Base-by-base conservation (phyloP, 345 rosid genomes). In the Hevea brasiliensis region DNA sequence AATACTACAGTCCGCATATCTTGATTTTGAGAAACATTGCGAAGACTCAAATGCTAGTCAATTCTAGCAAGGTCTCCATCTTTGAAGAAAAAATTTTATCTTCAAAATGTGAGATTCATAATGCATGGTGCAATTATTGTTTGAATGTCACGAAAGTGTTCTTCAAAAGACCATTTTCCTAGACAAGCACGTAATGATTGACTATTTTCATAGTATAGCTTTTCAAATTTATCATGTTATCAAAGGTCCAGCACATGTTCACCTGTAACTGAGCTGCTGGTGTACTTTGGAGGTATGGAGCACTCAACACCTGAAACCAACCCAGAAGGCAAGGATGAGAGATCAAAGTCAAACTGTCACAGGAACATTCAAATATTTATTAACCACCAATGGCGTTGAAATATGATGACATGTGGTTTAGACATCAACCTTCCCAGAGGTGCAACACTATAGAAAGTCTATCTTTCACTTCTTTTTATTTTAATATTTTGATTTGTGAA, bases 281-380 rank as follows among this genome's bases (percentile, higher is more conserved):
- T 27, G 77, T 60, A 13, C 82, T 79, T 84, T 92, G 94, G 73
- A 95, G 94, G 81, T 95, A 95, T 3, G 99, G 97, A 71, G 97
- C 94, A 70, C 99, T 95, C 78, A 95, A 84, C 67, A 92, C 97
- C 99, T 95, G 83, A 80, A 84, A 71, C 63, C 81, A 83, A 27
- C 68, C 47, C 29, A 56, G 76, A 42, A 20, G 20, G n/a, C 9
- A 61, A 60, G 37, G 35, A 26, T 29, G 14, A 51, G 58, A 72
- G 41, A 44, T 77, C 23, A 12, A 57, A 80, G 27, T 64, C 37
- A 65, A 2, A 61, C 69, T 13, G 48, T 18, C 45, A 44, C 45
- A 7, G 32, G 15, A 58, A 21, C 13, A n/a, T 5, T 1, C 15
- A 54, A 32, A 26, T 17, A 61, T 20, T 48, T 29, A 14, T 44